Percentiles rank a stretch among this genome's conserved stretches.
These are phyloP conservation scores for Colletotrichum sidae DNA, from an alignment of 2,329 filamentous ascomycete genomes.

Conservation along the genomic window DNA sequence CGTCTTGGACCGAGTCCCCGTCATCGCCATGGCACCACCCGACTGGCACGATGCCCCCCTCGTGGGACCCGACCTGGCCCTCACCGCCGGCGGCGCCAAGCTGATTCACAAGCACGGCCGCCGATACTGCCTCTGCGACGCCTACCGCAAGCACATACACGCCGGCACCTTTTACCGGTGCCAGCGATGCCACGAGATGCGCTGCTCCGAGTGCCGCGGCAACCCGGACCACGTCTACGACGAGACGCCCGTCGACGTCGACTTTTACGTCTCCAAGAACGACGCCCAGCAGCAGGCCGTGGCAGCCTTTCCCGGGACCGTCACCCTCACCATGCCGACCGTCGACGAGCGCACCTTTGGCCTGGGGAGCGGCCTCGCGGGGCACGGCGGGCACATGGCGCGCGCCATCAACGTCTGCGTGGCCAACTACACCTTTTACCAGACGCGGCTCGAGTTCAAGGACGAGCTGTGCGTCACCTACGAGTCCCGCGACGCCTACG, in stretches of 20 bases:
- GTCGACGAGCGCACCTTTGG: not conserved
- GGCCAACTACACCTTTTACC: slow-evolving; percentile 14
- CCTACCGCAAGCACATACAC: slow-evolving; percentile 45
- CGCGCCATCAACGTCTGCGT: slow-evolving; percentile 9
- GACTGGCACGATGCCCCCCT: too few relatives aligned
- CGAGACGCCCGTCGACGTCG: slow-evolving; percentile 16
- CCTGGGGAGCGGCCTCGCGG: not conserved
- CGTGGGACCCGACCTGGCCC: too few relatives aligned
- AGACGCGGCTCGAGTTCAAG: slow-evolving; percentile 22
- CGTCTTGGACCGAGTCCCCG: too few relatives aligned
- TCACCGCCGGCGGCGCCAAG: too few relatives aligned
- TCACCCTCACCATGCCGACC: too few relatives aligned
- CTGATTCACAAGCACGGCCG: slow-evolving; percentile 39
- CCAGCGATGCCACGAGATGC: slow-evolving; percentile 47
- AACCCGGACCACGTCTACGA: slow-evolving; percentile 47
- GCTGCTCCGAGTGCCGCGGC: slow-evolving; percentile 52
- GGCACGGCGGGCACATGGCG: too few relatives aligned
- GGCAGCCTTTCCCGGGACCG: slow-evolving; percentile 9
- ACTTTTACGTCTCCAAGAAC: not conserved
- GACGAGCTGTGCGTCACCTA: slow-evolving; percentile 33
- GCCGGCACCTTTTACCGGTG: slow-evolving; percentile 43
- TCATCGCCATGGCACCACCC: too few relatives aligned
- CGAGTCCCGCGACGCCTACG: slow-evolving; percentile 18
- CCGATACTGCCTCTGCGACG: slow-evolving; percentile 51
- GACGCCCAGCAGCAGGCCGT: slow-evolving; percentile 1